phyloP scores from a whole-genome alignment of 768 basidiomycete genomes.

The Amyloporia xantha region DNA sequence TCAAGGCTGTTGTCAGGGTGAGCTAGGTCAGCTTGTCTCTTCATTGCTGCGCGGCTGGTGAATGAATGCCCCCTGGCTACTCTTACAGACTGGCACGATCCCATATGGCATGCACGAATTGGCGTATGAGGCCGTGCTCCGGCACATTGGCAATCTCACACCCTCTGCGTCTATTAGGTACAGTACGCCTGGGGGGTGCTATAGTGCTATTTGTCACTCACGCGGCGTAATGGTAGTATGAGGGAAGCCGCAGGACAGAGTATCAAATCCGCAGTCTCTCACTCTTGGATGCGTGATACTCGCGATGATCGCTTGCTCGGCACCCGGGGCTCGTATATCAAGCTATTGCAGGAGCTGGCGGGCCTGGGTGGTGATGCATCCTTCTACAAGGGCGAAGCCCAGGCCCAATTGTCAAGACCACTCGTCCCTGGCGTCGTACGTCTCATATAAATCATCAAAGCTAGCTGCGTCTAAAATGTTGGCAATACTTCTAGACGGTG shows the following conservation, averaged over 20 bases:
- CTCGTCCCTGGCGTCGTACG: conserved; percentile 55
- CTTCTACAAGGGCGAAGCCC: conserved; percentile 69
- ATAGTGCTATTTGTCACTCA: too few relatives aligned
- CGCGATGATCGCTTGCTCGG: conserved; percentile 64
- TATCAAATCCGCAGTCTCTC: conserved; percentile 77
- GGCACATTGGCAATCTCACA: conserved; percentile 66
- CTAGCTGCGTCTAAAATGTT: background rate
- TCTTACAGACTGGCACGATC: conserved; percentile 16
- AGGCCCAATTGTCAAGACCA: conserved; percentile 54
- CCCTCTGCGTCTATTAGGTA: conserved; percentile 81
- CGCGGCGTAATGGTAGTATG: conserved; percentile 60
- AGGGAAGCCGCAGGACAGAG: conserved; percentile 78
- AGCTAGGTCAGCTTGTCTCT: conserved; percentile 44
- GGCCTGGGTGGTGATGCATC: conserved; percentile 77
- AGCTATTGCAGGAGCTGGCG: conserved; percentile 63
- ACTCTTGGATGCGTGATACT: conserved; percentile 70
- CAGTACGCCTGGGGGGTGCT: too few relatives aligned
- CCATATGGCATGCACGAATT: conserved; percentile 59
- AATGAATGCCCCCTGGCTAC: conserved; percentile 11
- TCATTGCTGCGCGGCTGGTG: conserved; percentile 5
- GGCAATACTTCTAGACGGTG: conserved; percentile 61
- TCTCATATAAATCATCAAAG: conserved; percentile 5
- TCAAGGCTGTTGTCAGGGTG: conserved; percentile 68
- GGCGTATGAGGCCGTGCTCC: conserved; percentile 74
- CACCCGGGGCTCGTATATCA: conserved; percentile 55